A percentile compares a stretch with the other conserved stretches of the same genome.
Conservation (phyloP, 106 monocot genomes). For the Triglochin maritima region DNA sequence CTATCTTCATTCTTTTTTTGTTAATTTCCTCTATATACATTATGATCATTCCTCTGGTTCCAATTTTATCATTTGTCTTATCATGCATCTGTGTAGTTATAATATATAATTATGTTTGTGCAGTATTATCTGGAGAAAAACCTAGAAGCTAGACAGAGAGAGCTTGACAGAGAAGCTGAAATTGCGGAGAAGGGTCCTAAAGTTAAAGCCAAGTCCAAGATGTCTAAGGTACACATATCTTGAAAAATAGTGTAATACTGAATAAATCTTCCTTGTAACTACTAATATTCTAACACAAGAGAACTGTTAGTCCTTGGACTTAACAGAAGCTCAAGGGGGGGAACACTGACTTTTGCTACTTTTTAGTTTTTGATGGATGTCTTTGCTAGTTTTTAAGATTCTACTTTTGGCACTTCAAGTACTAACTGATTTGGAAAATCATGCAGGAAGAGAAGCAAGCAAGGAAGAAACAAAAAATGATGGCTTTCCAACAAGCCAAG, state of each 20-base stretch:
- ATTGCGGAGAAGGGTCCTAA: conserved; percentile 89
- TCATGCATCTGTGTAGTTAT: too few species aligned
- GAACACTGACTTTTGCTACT: too few species aligned
- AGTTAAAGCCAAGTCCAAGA: conserved; percentile 93
- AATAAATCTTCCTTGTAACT: too few species aligned
- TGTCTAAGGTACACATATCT: conserved; percentile 72
- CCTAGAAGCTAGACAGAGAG: conserved; percentile 79
- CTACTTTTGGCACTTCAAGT: background rate
- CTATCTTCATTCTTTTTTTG: too few species aligned
- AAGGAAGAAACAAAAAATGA: conserved; percentile 87
- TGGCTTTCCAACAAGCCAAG: conserved; percentile 83
- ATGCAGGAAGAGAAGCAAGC: conserved; percentile 78
- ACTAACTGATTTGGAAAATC: background rate
- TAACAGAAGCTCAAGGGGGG: too few species aligned
- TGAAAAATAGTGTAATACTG: background rate
- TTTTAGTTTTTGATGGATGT: background rate
- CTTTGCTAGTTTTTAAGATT: background rate
- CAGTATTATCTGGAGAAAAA: conserved; percentile 99
- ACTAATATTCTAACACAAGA: too few species aligned
- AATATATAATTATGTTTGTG: background rate
- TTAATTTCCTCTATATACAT: too few species aligned
- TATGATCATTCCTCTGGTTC: too few species aligned
- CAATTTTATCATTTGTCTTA: too few species aligned
- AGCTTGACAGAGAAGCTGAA: conserved; percentile 76
- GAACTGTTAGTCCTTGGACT: too few species aligned